Evolutionary conservation across 164 flowering plant genomes (phyloP), one percentile per base, ranked within the genome.

Genomic region (Chimonanthus salicifolius): DNA sequence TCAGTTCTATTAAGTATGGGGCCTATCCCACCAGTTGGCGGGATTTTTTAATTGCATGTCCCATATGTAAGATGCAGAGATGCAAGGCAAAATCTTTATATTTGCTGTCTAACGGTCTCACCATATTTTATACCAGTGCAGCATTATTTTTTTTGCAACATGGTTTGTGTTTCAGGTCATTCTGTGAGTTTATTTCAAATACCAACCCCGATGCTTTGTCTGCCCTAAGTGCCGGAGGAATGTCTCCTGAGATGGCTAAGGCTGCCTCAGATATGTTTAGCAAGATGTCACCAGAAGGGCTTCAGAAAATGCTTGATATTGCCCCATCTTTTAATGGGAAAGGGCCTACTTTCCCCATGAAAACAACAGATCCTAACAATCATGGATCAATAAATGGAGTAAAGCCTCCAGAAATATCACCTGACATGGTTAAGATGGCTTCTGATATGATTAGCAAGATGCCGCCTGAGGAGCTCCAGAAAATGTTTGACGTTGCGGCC

Each of bases 201-300:
- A 80, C 90, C 70, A 88, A 89, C 84, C 94, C 94, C n/a, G 81
- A 85, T 15, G 81, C 90, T 64, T 73, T 92, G 60, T 85, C 92
- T 74, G 80, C 88, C 70, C 20, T 92, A 77, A 81, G 83, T 85
- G 80, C 45, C 68, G 89, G 84, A 72, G 91, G 84, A 60, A 58
- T 91, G 74, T 79, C 90, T 3, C 98, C 98, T 62, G 97, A 89
- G 69, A 93, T 92, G 96, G 82, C 92, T 65, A 88, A 87, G 82
- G 79, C 85, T 47, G 94, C 97, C 48, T 80, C 83, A 72, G 90
- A 87, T 70, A 88, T 90, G 94, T 88, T 93, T 87, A 78, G 83
- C 78, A 92, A 86, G 78, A 89, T 95, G 94, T 49, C 97, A 58
- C 81, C 92, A 3, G 97, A 89, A 49, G 97, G 90, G 54, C 84